Evolutionary conservation across 73 alveolate genomes (phyloP).

Genomic region (Paramecium tetraurelia): DNA sequence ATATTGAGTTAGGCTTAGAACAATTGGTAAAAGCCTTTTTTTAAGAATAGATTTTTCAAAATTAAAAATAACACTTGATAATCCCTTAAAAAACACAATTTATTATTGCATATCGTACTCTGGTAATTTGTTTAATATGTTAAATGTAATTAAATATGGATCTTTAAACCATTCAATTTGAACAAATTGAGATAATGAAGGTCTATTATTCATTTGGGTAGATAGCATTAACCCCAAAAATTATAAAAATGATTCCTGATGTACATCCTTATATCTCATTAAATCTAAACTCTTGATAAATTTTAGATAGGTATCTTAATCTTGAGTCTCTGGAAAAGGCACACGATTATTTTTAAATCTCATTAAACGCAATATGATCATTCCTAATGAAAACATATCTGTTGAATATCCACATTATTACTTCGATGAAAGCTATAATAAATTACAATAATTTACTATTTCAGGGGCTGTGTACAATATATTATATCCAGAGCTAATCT

Average conservation of each 20-base stretch:
- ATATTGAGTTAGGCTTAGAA: background rate
- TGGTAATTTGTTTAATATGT: conserved; percentile 27
- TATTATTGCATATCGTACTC: conserved; percentile 28
- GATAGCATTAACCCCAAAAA: background rate
- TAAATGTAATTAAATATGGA: conserved; percentile 32
- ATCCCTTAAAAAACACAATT: conserved; percentile 31
- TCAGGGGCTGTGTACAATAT: background rate
- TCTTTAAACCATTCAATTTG: conserved; percentile 44
- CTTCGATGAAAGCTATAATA: background rate
- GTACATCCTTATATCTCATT: background rate
- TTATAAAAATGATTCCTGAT: background rate
- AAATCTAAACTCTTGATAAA: background rate
- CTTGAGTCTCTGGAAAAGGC: background rate
- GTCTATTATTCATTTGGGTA: background rate
- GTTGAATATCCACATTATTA: background rate
- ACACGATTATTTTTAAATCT: background rate
- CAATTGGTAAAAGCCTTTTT: conserved; percentile 19
- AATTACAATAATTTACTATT: background rate
- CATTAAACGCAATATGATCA: conserved; percentile 5
- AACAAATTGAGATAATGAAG: background rate
- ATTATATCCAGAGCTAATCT: background rate
- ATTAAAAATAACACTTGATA: background rate
- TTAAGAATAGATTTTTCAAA: background rate
- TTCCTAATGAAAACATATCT: conserved; percentile 33
- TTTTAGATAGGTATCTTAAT: background rate